Evolutionary conservation across 2,329 filamentous ascomycete genomes (phyloP).

Genomic region (Fusarium anguioides): DNA sequence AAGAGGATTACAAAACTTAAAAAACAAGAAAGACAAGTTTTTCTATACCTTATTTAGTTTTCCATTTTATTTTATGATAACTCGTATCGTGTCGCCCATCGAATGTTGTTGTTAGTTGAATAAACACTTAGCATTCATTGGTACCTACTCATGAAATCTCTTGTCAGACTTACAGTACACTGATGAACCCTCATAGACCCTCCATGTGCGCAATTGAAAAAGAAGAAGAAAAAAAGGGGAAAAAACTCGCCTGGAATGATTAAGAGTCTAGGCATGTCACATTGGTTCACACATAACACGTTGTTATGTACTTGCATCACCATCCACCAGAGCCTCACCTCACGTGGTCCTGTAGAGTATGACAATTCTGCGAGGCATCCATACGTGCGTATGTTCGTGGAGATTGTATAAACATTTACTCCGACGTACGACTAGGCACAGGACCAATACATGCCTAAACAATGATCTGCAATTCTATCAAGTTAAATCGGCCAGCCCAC

Average conservation of each 20-base stretch:
- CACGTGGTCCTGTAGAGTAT: not conserved
- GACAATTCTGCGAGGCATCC: not conserved
- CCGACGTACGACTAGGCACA: not conserved
- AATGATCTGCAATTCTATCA: not conserved
- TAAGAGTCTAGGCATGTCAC: not conserved
- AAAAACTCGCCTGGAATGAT: not conserved
- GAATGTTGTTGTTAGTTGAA: too few relatives aligned
- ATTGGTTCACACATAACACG: not conserved
- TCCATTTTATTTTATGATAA: too few relatives aligned
- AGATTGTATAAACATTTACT: conserved; percentile 6
- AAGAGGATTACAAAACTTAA: too few relatives aligned
- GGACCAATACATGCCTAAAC: not conserved
- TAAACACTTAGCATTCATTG: too few relatives aligned
- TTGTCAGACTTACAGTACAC: not conserved
- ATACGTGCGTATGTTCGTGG: conserved; percentile 4
- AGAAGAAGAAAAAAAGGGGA: too few relatives aligned
- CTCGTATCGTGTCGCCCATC: too few relatives aligned
- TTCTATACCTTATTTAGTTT: too few relatives aligned
- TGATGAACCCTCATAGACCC: not conserved
- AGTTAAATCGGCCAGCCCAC: not conserved
- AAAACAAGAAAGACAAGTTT: too few relatives aligned
- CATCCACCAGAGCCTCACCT: not conserved
- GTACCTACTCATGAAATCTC: too few relatives aligned
- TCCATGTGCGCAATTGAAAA: not conserved
- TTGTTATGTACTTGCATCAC: not conserved